phyloP scores from a whole-genome alignment of 805 yeast species.

The Crinitomyces ghanaensis region DNA sequence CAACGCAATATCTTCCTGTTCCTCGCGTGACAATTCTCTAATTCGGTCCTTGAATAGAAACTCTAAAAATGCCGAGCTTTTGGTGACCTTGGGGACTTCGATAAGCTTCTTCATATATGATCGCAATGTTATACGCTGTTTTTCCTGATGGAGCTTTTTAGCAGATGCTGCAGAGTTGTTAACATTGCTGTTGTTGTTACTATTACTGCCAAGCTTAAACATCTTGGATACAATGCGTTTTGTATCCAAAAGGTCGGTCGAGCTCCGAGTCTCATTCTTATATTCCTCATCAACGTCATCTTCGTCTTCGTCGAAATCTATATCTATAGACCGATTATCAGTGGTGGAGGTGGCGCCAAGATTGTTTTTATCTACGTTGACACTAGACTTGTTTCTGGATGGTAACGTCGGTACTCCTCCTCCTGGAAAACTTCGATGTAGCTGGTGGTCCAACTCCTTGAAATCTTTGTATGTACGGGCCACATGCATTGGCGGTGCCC shows the following conservation, averaged over 20 bases:
- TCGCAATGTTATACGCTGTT: slow-evolving; percentile 63
- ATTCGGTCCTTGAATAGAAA: slow-evolving; percentile 40
- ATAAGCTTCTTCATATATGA: slow-evolving; percentile 52
- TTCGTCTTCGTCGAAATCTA: slow-evolving; percentile 16
- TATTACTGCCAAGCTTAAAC: slow-evolving; percentile 7
- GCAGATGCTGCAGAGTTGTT: neutral
- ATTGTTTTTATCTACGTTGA: neutral
- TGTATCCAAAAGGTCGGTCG: too few species aligned
- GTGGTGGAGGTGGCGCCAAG: neutral
- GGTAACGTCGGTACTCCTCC: slow-evolving; percentile 52
- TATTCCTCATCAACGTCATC: slow-evolving; percentile 7
- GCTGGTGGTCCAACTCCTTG: slow-evolving; percentile 38
- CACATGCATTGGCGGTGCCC: slow-evolving; percentile 34
- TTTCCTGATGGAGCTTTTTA: slow-evolving; percentile 50
- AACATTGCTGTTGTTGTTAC: too few species aligned
- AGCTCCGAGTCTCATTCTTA: too few species aligned
- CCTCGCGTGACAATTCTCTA: slow-evolving; percentile 29
- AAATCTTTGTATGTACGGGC: slow-evolving; percentile 62
- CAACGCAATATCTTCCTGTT: slow-evolving; percentile 42
- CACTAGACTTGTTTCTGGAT: slow-evolving; percentile 32
- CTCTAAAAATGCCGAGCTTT: slow-evolving; percentile 37
- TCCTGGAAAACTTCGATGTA: slow-evolving; percentile 54
- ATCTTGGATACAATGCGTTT: too few species aligned
- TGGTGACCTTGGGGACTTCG: slow-evolving; percentile 43
- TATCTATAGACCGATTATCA: slow-evolving; percentile 12